Evolutionary conservation across 192 early-diverging fungal species (phyloP).

Genomic region (Gonapodya prolifera): DNA sequence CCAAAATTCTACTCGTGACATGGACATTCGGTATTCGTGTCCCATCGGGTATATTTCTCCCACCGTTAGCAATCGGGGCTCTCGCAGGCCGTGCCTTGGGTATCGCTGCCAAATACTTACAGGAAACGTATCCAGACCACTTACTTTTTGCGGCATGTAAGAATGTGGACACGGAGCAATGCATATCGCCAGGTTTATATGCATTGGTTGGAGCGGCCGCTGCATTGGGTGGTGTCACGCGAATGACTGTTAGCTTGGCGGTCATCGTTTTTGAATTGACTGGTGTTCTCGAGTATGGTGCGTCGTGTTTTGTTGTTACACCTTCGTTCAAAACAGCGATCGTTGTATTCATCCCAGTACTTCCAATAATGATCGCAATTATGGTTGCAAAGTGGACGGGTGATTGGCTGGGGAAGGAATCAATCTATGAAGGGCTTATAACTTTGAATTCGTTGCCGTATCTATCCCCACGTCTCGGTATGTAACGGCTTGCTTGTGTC

Average conservation of each 20-base stretch:
- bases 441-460: conserved; percentile 65
- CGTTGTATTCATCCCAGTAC: conserved; percentile 41
- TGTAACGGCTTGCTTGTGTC: background rate
- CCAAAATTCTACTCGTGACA: conserved; percentile 45
- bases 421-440: conserved; percentile 68
- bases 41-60: conserved; percentile 77
- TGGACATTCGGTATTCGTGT: conserved; percentile 62
- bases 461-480: conserved; percentile 24
- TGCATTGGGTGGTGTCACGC: conserved; percentile 71
- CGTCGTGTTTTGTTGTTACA: conserved; percentile 39
- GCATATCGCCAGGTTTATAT: conserved; percentile 50
- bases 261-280: conserved; percentile 99
- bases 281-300: conserved; percentile 84
- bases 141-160: conserved; percentile 32
- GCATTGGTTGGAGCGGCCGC: conserved; percentile 90
- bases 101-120: conserved; percentile 68
- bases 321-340: conserved; percentile 45
- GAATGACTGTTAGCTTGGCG: conserved; percentile 81
- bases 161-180: conserved; percentile 9
- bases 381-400: conserved; percentile 47
- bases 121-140: conserved; percentile 28
- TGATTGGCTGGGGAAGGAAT: conserved; percentile 56
- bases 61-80: conserved; percentile 88
- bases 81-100: conserved; percentile 81
- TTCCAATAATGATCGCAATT: conserved; percentile 11